A percentile compares a stretch with the other conserved stretches of the same genome.
Conservation (phyloP, 176 grass and related monocot genomes). For the Juncus inflexus region DNA sequence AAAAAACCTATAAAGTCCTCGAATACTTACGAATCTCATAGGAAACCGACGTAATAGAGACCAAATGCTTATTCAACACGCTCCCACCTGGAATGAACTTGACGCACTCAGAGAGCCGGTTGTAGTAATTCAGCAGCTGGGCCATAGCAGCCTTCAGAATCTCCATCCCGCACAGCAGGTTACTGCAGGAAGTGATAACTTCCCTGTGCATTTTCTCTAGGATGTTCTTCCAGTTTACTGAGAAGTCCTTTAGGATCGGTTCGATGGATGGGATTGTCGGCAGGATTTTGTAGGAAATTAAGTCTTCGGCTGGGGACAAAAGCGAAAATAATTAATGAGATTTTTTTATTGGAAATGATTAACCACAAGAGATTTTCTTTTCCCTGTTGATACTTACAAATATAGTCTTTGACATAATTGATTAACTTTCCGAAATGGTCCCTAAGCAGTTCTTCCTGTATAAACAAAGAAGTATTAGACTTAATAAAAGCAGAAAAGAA, state of each 20-base stretch:
- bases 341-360: neutral
- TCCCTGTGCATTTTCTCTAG: slow-evolving; percentile 90
- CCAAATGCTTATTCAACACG: slow-evolving; percentile 58
- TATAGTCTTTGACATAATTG: slow-evolving; percentile 51
- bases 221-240: slow-evolving; percentile 57
- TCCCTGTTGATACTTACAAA: slow-evolving; percentile 53
- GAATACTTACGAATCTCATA: slow-evolving; percentile 96
- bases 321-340: slow-evolving; percentile 18
- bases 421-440: slow-evolving; percentile 71
- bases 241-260: slow-evolving; percentile 67
- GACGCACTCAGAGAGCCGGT: slow-evolving; percentile 69
- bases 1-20: slow-evolving; percentile 50
- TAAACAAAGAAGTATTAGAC: slow-evolving; percentile 22
- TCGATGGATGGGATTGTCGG: slow-evolving; percentile 55
- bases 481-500: too few relatives aligned
- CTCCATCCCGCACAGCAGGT: slow-evolving; percentile 78
- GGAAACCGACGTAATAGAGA: slow-evolving; percentile 84
- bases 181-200: slow-evolving; percentile 83
- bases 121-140: slow-evolving; percentile 82
- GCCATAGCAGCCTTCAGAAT: slow-evolving; percentile 78
- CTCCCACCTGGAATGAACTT: slow-evolving; percentile 66
- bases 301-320: slow-evolving; percentile 51
- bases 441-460: slow-evolving; percentile 80
- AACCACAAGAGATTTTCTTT: neutral
- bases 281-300: slow-evolving; percentile 36